Percentiles rank a stretch among this genome's conserved stretches.
phyloP scores from a whole-genome alignment of 1,284 basidiomycete species.

The Puccinia hordei region DNA sequence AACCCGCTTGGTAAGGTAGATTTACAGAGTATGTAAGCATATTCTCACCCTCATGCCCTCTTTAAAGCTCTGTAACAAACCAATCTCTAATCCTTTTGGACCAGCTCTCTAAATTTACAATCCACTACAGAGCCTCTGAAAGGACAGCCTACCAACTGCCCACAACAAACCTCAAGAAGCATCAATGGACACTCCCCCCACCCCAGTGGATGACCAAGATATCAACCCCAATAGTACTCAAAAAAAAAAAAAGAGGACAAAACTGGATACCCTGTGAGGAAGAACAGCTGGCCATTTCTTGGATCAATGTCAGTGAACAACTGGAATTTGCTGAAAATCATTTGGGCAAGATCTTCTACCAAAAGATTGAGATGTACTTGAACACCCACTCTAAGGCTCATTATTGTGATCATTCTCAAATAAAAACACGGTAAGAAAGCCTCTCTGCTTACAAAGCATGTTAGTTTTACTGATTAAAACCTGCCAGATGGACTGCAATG shows the following conservation, averaged over 20 bases:
- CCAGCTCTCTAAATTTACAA: too few relatives aligned
- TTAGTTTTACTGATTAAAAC: too few relatives aligned
- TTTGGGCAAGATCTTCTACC: neutral
- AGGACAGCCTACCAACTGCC: neutral
- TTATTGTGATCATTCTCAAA: too few relatives aligned
- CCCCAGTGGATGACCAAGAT: neutral
- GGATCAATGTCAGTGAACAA: slow-evolving; percentile 10
- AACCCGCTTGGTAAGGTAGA: too few relatives aligned
- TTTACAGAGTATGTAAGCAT: too few relatives aligned
- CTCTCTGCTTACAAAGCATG: too few relatives aligned
- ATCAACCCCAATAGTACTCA: neutral
- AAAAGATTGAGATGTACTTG: neutral
- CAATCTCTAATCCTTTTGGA: too few relatives aligned
- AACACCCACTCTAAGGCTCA: slow-evolving; percentile 5
- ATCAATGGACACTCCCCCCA: neutral
- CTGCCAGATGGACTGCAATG: slow-evolving; percentile 2
- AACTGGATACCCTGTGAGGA: slow-evolving; percentile 27
- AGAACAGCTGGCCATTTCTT: slow-evolving; percentile 6
- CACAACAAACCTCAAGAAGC: neutral
- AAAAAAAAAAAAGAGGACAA: slow-evolving; percentile 13
- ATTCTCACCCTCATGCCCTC: too few relatives aligned
- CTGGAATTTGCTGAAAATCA: slow-evolving; percentile 7
- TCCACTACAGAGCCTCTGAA: neutral
- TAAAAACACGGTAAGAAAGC: too few relatives aligned
- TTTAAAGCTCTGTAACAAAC: too few relatives aligned